Evolutionary conservation across 768 basidiomycete species (phyloP).

Genomic region (Mycena olivaceomarginata): DNA sequence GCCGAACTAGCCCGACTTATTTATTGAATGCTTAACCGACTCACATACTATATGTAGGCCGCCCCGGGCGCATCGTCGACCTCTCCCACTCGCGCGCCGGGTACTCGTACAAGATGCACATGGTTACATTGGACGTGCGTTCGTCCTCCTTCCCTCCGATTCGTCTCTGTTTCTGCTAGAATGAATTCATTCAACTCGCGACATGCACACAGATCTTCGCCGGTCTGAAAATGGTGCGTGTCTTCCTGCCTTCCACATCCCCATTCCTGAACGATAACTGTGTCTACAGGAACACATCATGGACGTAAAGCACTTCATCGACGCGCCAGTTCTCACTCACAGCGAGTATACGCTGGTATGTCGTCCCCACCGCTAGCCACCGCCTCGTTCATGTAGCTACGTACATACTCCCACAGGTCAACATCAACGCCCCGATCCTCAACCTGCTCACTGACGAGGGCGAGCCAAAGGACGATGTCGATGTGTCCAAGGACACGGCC

Average conservation of each 20-base stretch:
- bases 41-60: not conserved
- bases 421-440: conserved; percentile 95
- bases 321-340: not conserved
- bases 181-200: not conserved
- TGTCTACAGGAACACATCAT: not conserved
- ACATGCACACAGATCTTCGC: conserved; percentile 11
- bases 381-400: not conserved
- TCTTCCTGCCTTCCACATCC: too few species aligned
- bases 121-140: not conserved
- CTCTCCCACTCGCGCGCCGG: not conserved
- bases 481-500: conserved; percentile 85
- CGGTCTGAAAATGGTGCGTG: not conserved
- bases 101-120: not conserved
- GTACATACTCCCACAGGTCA: conserved; percentile 65
- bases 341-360: conserved; percentile 15
- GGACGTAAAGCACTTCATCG: not conserved
- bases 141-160: not conserved
- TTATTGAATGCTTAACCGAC: too few species aligned
- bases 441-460: conserved; percentile 93
- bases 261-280: not conserved
- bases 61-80: not conserved
- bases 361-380: not conserved
- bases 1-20: too few species aligned
- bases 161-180: not conserved
- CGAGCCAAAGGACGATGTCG: conserved; percentile 92